Evolutionary conservation across 257 asterid genomes (phyloP), one percentile per base, ranked within the genome.

Genomic region (Fraxinus americana): DNA sequence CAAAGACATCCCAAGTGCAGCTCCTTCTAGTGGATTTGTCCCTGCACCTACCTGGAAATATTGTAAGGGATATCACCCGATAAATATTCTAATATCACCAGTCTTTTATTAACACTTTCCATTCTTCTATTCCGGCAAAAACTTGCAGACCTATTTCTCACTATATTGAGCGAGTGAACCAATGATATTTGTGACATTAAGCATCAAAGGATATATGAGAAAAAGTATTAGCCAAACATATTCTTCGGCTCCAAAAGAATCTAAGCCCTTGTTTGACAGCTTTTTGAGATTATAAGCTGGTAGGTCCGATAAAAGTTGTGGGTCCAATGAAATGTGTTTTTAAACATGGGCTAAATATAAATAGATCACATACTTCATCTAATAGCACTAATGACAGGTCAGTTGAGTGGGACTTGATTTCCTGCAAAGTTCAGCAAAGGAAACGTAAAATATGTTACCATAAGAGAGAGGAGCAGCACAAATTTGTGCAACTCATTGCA

Each of bases 21-120:
- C 97, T 77, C 99, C 99, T 89, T 96, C 98, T 67, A 92, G 86
- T 75, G 99, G 99, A 88, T 93, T 96, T 23, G 99, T 96, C 80
- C 99, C 99, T 3, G 99, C 99, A 75, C 99, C 99, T 32, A 96
- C 98, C 99, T 96, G 82, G 71, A 78, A 67, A 38, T 71, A 72
- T 71, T 61, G 72, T 29, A 36, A 29, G 70, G 29, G 21, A 36
- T 50, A 52, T 74, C 27, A 77, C 75, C 54, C 54, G 45, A 54
- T 67, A 68, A 75, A 68, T 72, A 72, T 29, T 7, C 14, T 30
- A 72, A 68, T 70, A 72, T 35, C 75, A 80, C 77, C 74, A 41
- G 34, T 34, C 17, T 70, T 76, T 16, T 34, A 77, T 36, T 57
- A 71, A 57, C 23, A 43, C 61, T 14, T 32, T 32, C 76, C 75